A percentile compares a stretch with the other conserved stretches of the same genome.
Evolutionary conservation across 2,329 filamentous ascomycete species (phyloP).

Genomic region (Neonectria hederae): DNA sequence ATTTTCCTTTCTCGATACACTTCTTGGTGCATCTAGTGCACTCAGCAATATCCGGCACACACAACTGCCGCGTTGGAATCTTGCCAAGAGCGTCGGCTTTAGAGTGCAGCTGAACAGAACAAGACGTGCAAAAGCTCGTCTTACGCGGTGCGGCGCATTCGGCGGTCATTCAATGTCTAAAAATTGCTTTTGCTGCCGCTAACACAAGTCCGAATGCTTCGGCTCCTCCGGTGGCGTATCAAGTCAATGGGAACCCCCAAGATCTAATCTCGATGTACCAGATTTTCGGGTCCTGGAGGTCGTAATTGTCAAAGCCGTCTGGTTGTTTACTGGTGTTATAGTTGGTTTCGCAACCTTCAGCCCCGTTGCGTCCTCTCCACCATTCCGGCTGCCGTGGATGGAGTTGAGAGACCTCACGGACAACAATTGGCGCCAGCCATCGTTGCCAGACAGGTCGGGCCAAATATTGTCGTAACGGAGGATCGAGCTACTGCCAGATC

Average conservation of each 20-base stretch:
- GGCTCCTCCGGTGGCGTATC: slow-evolving; percentile 16
- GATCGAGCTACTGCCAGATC: background rate
- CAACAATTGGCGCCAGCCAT: too few species aligned
- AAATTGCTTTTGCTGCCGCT: slow-evolving; percentile 16
- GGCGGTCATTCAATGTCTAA: background rate
- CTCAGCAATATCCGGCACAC: background rate
- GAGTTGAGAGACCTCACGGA: background rate
- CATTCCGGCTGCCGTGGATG: background rate
- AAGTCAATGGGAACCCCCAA: background rate
- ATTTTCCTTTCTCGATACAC: too few species aligned
- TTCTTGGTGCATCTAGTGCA: too few species aligned
- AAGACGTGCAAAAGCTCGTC: background rate
- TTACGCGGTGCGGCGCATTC: background rate
- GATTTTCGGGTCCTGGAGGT: background rate
- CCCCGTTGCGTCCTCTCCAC: background rate
- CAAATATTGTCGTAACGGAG: background rate
- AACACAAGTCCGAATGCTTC: background rate
- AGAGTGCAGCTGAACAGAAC: background rate
- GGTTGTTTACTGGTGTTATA: background rate
- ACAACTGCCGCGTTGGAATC: background rate
- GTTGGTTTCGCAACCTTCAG: background rate
- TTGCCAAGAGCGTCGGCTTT: background rate
- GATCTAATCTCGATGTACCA: slow-evolving; percentile 21
- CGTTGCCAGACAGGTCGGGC: background rate
- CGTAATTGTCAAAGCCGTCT: background rate